Evolutionary conservation across 2,329 filamentous ascomycete genomes (phyloP).

Genomic region (Talaromyces rugulosus): DNA sequence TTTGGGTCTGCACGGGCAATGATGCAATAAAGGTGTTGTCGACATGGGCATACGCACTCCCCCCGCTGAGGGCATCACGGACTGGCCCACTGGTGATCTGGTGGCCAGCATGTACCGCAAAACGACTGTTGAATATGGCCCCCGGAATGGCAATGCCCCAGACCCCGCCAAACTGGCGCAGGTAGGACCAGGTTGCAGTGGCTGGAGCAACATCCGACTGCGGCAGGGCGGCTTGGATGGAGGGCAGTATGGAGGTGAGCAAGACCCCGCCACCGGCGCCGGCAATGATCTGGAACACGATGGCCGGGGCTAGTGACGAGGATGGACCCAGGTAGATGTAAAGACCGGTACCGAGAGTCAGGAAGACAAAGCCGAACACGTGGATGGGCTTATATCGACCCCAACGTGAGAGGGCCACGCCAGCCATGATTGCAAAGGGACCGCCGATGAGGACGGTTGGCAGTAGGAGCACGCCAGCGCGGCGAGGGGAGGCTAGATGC

Average conservation of each 20-base stretch:
- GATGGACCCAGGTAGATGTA: conserved; percentile 21
- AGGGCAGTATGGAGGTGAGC: conserved; percentile 23
- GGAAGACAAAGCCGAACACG: conserved; percentile 23
- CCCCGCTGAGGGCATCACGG: conserved; percentile 11
- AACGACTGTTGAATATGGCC: conserved; percentile 28
- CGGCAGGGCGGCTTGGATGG: conserved; percentile 25
- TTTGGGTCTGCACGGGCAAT: neutral
- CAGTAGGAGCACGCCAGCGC: conserved; percentile 28
- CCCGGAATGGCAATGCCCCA: conserved; percentile 28
- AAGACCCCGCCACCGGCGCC: conserved; percentile 23
- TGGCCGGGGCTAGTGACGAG: conserved; percentile 25
- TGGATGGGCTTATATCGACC: conserved; percentile 32
- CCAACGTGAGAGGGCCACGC: conserved; percentile 27
- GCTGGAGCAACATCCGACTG: conserved; percentile 25
- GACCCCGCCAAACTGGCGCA: conserved; percentile 27
- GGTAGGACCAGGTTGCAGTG: conserved; percentile 26
- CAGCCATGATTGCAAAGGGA: conserved; percentile 26
- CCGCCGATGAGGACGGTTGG: conserved; percentile 22
- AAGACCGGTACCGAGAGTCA: conserved; percentile 23
- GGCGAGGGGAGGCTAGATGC: conserved; percentile 23
- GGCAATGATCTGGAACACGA: conserved; percentile 26
- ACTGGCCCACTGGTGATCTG: conserved; percentile 15
- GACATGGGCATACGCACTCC: conserved; percentile 19
- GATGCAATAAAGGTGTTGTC: neutral
- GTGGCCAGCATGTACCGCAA: conserved; percentile 14